Base-by-base conservation (phyloP, 805 yeast genomes). In the Komagataella ulmi region DNA sequence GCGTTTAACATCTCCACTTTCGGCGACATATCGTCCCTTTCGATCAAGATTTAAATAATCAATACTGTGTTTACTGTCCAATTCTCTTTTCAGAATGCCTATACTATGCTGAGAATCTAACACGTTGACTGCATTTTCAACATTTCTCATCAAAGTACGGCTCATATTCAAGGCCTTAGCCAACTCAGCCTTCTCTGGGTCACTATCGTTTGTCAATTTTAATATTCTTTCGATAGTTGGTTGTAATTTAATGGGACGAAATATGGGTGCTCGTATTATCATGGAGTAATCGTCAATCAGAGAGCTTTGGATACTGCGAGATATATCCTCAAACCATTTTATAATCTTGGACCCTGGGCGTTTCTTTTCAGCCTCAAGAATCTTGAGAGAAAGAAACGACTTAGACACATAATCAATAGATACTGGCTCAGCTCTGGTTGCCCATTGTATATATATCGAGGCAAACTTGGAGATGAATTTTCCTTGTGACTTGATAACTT, bases 401-500 rank as follows among this genome's bases (percentile, higher is more conserved):
- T 76, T 68, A 44, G 75, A 76, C 44, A 88, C 84, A 58, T 85
- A 85, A 44, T 68, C 69, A 18, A 80, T 56, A 50, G 85, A 80
- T 0, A 80, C 71, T 1, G 68, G 68, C 19, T 72, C 67, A 0
- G 87, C 88, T 18, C 69, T 72, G 24, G 68, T 67, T 1, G 82
- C 71, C 95, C 95, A 88, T 17, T 74, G 73, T 30, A 72, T 63
- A 55, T 85, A 78, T 8, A 85, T 71, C 48, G 79, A 80, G 3
- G 85, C 85, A 14, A 86, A 73, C 7, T 12, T 17, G 43, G 72
- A 74, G 12, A 88, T 76, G 53, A 79, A 82, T 50, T 82, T 84
- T 0, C 91, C 90, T 52, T 81, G 82, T 3, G 77, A 66, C 21
- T 75, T 68, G 47, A 86, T 69, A 47, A 83, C 75, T 52, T 69